Conservation (phyloP, 768 basidiomycete species). For the Lactifluus piperatus region DNA sequence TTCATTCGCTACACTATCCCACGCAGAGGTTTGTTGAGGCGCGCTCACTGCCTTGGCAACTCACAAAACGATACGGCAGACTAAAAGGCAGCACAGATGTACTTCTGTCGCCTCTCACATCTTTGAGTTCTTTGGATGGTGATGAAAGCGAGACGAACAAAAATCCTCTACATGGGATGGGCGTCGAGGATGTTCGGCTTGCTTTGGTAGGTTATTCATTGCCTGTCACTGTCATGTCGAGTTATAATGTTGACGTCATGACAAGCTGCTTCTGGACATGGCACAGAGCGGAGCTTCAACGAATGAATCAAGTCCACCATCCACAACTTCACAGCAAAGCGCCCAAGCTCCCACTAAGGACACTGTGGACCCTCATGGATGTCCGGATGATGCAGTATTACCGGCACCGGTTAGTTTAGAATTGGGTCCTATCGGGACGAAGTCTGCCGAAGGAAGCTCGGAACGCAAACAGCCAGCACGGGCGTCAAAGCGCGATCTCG, state of each 20-base stretch:
- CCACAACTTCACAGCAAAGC: neutral
- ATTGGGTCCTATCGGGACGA: neutral
- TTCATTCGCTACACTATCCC: constrained; percentile 23
- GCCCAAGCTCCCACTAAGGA: neutral
- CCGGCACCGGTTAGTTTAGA: neutral
- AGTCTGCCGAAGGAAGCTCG: constrained; percentile 2
- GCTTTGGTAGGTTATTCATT: constrained; percentile 14
- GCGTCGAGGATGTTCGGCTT: constrained; percentile 17
- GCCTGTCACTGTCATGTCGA: neutral
- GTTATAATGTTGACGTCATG: neutral
- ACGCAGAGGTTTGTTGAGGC: constrained; percentile 8
- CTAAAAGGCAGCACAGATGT: constrained; percentile 11
- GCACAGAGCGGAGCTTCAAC: constrained; percentile 4
- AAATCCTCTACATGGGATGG: constrained; percentile 5
- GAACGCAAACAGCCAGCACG: constrained; percentile 19
- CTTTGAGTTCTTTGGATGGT: constrained; percentile 19
- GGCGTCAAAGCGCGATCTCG: constrained; percentile 19
- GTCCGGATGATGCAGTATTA: neutral
- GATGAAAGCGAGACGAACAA: constrained; percentile 9
- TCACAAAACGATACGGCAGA: neutral
- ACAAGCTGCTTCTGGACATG: constrained; percentile 17
- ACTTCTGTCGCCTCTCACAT: constrained; percentile 26
- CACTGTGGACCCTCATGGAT: neutral
- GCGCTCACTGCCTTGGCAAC: neutral
- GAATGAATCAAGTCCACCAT: neutral